Evolutionary conservation across 2,329 filamentous ascomycete genomes (phyloP), one percentile per base, ranked within the genome.

Genomic region (Calonectria pseudoreteaudii): DNA sequence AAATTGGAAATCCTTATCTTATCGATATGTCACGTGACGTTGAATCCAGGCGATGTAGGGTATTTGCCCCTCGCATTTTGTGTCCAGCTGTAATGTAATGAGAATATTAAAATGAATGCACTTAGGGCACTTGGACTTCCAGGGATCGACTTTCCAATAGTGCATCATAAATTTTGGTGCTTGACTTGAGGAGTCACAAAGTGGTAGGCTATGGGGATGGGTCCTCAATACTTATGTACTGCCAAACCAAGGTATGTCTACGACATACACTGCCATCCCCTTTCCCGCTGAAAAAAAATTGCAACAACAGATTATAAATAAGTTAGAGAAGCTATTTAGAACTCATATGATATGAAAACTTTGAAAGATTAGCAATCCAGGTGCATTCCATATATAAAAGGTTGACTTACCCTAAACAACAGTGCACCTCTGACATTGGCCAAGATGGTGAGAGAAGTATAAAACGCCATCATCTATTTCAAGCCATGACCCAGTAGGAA

Each of bases 11-110:
- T 31, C 7, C 28, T 69, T 76, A 80, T 82, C 81, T 83, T 83
- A 83, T 83, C 82, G 7, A 0, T 1, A 2, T 8, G 9, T 60
- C 81, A 83, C 81, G 81, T 83, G 81, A 82, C 28, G n/a, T 13
- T 0, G 6, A n/a, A n/a, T 56, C 18, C 20, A 20, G 41, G 18
- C 41, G 41, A 44, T 44, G 8, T 16, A 41, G 41, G 38, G 18
- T n/a, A 44, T 44, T 3, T 9, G 7, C 18, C 44, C 44, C 13
- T n/a, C 9, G 20, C n/a, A 18, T 47, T 47, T 11, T n/a, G 5
- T 20, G 9, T 44, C 36, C 36, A 16, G 13, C 36, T 38, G 3
- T 11, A 38, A 38, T 38, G 7, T 14, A 16, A 38, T 38, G 36
- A 38, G 36, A 2, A 38, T 10, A 36, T 38, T 38, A 6, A 38